A percentile compares a stretch with the other conserved stretches of the same genome.
Evolutionary conservation across 73 alveolate genomes (phyloP).

Genomic region (Diophrys sp.): DNA sequence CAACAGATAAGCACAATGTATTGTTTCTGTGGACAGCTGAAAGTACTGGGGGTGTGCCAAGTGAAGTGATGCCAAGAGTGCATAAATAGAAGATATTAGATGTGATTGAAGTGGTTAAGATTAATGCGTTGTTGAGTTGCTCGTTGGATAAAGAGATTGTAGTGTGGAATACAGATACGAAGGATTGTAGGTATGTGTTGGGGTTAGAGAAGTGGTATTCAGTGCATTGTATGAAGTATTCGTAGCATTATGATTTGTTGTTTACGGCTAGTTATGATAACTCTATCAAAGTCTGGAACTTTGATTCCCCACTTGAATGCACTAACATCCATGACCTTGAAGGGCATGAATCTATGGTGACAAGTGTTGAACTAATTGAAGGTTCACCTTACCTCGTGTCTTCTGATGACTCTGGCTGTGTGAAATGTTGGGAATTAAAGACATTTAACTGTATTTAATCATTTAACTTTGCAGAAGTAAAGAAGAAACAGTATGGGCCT

Average conservation of each 20-base stretch:
- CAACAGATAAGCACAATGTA: conserved; percentile 44
- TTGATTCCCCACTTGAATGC: conserved; percentile 51
- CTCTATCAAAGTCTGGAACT: conserved; percentile 38
- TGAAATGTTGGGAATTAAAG: conserved; percentile 44
- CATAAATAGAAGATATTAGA: conserved; percentile 41
- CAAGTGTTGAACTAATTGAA: conserved; percentile 35
- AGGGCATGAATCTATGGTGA: conserved; percentile 54
- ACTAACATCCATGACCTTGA: conserved; percentile 25
- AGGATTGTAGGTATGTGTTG: conserved; percentile 25
- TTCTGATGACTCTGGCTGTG: conserved; percentile 48
- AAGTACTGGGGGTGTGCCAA: conserved; percentile 16
- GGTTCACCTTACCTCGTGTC: conserved; percentile 32
- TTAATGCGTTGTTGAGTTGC: conserved; percentile 30
- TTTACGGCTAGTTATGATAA: conserved; percentile 50
- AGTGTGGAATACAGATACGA: conserved; percentile 31
- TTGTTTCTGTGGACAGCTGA: conserved; percentile 35
- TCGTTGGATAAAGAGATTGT: conserved; percentile 38
- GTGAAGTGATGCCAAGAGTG: conserved; percentile 19
- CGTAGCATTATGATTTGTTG: conserved; percentile 26
- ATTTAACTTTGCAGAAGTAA: conserved; percentile 31
- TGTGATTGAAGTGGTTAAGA: conserved; percentile 36
- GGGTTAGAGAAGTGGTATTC: conserved; percentile 29
- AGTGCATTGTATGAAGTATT: conserved; percentile 33
- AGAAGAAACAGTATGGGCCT: no score
- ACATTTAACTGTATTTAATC: conserved; percentile 26